Evolutionary conservation across 2,329 filamentous ascomycete species (phyloP), one percentile per base, ranked within the genome.

Genomic region (Thelonectria rubi): DNA sequence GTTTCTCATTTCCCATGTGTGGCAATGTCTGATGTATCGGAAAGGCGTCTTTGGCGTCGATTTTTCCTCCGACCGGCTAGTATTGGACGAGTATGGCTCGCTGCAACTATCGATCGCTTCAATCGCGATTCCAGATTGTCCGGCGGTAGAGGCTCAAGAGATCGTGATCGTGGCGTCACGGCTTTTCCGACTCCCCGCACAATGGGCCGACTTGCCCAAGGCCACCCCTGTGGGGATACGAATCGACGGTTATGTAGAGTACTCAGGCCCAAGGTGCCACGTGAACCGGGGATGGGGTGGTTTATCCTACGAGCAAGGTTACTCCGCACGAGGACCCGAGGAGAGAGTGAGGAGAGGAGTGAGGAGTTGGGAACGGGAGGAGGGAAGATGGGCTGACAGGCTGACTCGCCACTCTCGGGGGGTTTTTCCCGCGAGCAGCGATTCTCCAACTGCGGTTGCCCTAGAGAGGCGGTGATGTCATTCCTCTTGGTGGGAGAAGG

Each of bases 51-150:
- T 43, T 59, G 50, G 56, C 30, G 50, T 43, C 45, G 50, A 30
- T 49, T 39, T 32, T 26, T 20, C 5, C 3, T 17, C 37, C 34
- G 17, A 39, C 32, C 17, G 40, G 39, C 49, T 54, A 59, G 56
- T 54, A 43, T 54, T 12, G 34, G 56, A 59, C 32, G 24, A 54
- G 50, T 37, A 54, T 54, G 49, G 56, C 37, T 21, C 17, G 50
- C 43, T 34, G 26, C 20, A 45, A 37, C 34, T 37, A 37, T 54
- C 56, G 34, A 59, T 59, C 56, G 43, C 39, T 45, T 32, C 11
- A 24, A 58, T 58, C 56, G 34, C 42, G 56, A 53, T 53, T 53
- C n/a, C 49, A 17, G 43, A 39, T 48, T 42, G 24, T 21, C 24
- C 21, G 14, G 21, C 50, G 43, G 43, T 34, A 49, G 42, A 59